Percentiles rank a stretch among this genome's conserved stretches.
phyloP scores from a whole-genome alignment of 441 rosid genomes.

The Capsella rubella region DNA sequence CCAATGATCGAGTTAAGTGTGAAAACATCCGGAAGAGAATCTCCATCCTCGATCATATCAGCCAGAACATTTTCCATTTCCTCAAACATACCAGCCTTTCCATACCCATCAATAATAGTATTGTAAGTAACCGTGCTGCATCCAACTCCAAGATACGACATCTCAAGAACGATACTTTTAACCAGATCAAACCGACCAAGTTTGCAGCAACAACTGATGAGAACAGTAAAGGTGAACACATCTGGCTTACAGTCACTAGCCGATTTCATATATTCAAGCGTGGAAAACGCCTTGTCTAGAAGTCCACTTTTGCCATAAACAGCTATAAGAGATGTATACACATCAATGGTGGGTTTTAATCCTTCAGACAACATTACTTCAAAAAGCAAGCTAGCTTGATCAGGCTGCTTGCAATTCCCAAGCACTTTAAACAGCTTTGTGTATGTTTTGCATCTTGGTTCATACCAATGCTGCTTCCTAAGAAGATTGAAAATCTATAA shows the following conservation, averaged over 20 bases:
- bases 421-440: constrained; percentile 77
- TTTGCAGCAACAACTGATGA: constrained; percentile 64
- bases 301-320: constrained; percentile 70
- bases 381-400: constrained; percentile 72
- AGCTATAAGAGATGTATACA: constrained; percentile 73
- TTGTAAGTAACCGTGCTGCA: constrained; percentile 70
- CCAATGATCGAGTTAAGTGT: constrained; percentile 74
- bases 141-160: constrained; percentile 71
- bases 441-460: constrained; percentile 72
- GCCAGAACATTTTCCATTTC: constrained; percentile 68
- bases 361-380: constrained; percentile 77
- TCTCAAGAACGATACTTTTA: constrained; percentile 58
- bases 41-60: constrained; percentile 73
- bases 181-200: constrained; percentile 60
- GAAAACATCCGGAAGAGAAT: constrained; percentile 68
- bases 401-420: constrained; percentile 74
- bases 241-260: constrained; percentile 72
- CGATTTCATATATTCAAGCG: constrained; percentile 73
- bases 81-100: constrained; percentile 73
- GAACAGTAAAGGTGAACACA: constrained; percentile 71
- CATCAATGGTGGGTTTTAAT: constrained; percentile 73
- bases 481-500: constrained; percentile 75
- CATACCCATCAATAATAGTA: constrained; percentile 73
- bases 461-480: constrained; percentile 79
- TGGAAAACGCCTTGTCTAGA: constrained; percentile 60